Base-by-base conservation (phyloP, 2,329 filamentous ascomycete genomes). In the Sclerotinia subarctica region DNA sequence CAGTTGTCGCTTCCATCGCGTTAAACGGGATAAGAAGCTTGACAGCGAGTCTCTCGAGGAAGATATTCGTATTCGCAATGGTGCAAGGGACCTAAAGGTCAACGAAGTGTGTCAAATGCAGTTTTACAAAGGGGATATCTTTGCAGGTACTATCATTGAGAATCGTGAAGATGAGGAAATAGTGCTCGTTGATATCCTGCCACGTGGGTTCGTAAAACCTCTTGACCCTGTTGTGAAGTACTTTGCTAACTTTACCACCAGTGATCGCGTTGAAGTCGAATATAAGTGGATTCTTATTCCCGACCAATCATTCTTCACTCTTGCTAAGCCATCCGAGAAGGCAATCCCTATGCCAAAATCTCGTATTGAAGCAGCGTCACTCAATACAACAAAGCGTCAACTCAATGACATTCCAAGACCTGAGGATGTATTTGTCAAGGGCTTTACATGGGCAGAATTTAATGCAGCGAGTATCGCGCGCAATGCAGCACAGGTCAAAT, bases 1-100 rank as follows among this genome's bases (percentile, higher is more conserved):
- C 78, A 93, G 91, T 74, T 99, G 95, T 81, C 92, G 94, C 69
- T 97, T 96, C 80, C 95, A 99, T 78, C 88, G 95, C 62, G 88
- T 91, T 19, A 96, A 95, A 81, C 89, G 95, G 75, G 89, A 93
- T 70, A 92, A 90, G 80, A 91, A 90, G 72, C 79, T 89, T 63
- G 87, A 92, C 66, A 85, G 86, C 47, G 87, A 91, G 66, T 81
- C 83, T 1, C 81, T 95, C 70, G 93, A 95, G 74, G 84, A 86
- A 64, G 89, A 91, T 77, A 82, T 86, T 67, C 86, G 88, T 70
- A 86, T 95, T 67, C 84, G 85, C 64, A 84, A 88, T 68, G 89
- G 88, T 54, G 93, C 92, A 1, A 84, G 84, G 65, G 84, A 84
- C 1, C 82, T 97, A 68, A 86, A 88, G 74, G 81, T 84, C 69